Evolutionary conservation across 2,329 filamentous ascomycete species (phyloP), one percentile per base, ranked within the genome.

Genomic region (Neopestalotiopsis rosae): DNA sequence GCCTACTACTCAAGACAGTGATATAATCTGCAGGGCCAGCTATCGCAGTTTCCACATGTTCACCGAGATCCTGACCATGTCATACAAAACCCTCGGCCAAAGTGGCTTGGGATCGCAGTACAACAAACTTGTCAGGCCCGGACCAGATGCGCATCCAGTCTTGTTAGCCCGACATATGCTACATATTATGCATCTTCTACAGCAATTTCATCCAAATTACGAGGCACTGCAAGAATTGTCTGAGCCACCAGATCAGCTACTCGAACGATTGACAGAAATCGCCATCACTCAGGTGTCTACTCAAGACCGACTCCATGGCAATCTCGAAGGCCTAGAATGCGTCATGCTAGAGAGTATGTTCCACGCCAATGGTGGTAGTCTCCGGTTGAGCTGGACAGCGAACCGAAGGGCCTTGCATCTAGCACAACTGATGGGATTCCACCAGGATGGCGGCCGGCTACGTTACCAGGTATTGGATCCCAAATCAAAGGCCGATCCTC

Each of bases 261-360:
- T 78, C 74, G 62, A 71, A 4, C 73, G 45, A 17, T 34, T 65
- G 17, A 20, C 63, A 52, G 73, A 0, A 57, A 30, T 74, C 0
- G 77, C 77, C 1, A 77, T 74, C 13, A 76, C 72, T 5, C 71
- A 80, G 9, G 81, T 89, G 1, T 85, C 83, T 0, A 79, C 78
- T 14, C 82, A 87, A 30, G 83, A 88, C 65, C 81, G 83, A 2
- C 73, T 89, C 0, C 72, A 84, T 0, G 77, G 76, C 30, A 83
- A 81, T 0, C 52, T 87, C 1, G 85, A 87, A 66, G 84, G 85
- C 0, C 73, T 88, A 6, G 84, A 87, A 69, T 86, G 84, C 65
- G 71, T 88, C n/a, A 79, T 87, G 71, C 77, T 88, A 0, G 82
- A 87, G 69, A 79, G 79, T 13, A 76, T 86, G 28, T 85, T 82